Evolutionary conservation across 352 stramenopile species (phyloP).

Genomic region (Phytophthora europaea): DNA sequence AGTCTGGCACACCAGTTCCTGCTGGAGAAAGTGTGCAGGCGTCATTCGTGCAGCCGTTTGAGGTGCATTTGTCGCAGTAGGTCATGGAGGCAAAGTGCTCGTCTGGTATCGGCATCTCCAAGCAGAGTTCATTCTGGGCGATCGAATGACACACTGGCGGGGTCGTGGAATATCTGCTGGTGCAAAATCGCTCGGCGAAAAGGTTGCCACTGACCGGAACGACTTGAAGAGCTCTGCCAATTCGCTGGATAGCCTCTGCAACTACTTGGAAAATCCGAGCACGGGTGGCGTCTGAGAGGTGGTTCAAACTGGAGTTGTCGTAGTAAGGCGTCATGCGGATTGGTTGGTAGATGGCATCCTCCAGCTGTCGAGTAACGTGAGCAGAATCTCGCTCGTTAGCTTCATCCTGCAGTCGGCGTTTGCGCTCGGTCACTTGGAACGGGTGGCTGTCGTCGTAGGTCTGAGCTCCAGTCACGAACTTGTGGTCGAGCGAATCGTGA

Average conservation of each 20-base stretch:
- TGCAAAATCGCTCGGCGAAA: slow-evolving; percentile 63
- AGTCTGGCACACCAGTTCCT: slow-evolving; percentile 48
- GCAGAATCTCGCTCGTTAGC: slow-evolving; percentile 3
- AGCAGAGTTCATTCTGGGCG: slow-evolving; percentile 53
- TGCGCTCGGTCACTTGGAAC: slow-evolving; percentile 23
- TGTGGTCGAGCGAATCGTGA: slow-evolving; percentile 41
- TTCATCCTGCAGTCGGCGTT: slow-evolving; percentile 9
- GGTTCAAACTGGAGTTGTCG: slow-evolving; percentile 58
- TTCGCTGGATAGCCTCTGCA: slow-evolving; percentile 60
- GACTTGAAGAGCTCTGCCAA: slow-evolving; percentile 57
- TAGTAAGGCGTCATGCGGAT: slow-evolving; percentile 80
- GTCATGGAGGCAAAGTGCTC: slow-evolving; percentile 57
- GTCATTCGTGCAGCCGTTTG: slow-evolving; percentile 44
- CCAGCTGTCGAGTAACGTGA: slow-evolving; percentile 20
- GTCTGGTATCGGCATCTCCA: slow-evolving; percentile 78
- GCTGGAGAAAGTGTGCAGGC: slow-evolving; percentile 36
- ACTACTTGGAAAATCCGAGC: slow-evolving; percentile 62
- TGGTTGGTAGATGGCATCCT: slow-evolving; percentile 41
- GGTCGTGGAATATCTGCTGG: slow-evolving; percentile 49
- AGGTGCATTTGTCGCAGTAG: slow-evolving; percentile 54
- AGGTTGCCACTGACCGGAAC: slow-evolving; percentile 73
- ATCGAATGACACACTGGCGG: slow-evolving; percentile 63
- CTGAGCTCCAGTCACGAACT: slow-evolving; percentile 19
- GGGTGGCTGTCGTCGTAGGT: slow-evolving; percentile 34
- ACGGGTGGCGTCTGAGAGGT: slow-evolving; percentile 43